Conservation (phyloP, 768 basidiomycete species). For the Lenzites betulinus region DNA sequence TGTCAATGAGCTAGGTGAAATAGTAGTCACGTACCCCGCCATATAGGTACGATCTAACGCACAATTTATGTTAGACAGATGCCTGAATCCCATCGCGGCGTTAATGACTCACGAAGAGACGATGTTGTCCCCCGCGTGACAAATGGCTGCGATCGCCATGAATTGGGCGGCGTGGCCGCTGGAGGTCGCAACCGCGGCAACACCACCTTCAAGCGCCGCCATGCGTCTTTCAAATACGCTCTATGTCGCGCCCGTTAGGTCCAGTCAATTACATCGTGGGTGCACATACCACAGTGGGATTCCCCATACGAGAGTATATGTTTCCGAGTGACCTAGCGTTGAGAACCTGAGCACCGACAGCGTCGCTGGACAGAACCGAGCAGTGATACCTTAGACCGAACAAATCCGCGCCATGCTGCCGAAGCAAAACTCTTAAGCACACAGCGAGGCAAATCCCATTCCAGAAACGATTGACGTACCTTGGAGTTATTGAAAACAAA, state of each 20-base stretch:
- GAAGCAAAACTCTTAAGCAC: background rate
- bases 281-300: constrained; percentile 63
- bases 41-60: constrained; percentile 57
- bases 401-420: too few species aligned
- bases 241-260: too few species aligned
- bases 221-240: constrained; percentile 81
- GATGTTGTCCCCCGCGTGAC: constrained; percentile 73
- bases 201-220: constrained; percentile 76
- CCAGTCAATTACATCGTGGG: too few species aligned
- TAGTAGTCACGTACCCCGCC: constrained; percentile 59
- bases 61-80: too few species aligned
- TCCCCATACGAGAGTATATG: constrained; percentile 69
- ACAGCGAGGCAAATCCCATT: background rate
- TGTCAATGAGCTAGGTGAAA: background rate
- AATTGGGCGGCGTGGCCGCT: constrained; percentile 82
- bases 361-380: too few species aligned
- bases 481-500: constrained; percentile 74
- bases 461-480: constrained; percentile 39
- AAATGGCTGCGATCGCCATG: constrained; percentile 63
- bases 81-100: too few species aligned
- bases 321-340: constrained; percentile 60
- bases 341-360: too few species aligned
- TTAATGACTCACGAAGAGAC: constrained; percentile 56
- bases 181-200: constrained; percentile 70
- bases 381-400: too few species aligned